A percentile compares a stretch with the other conserved stretches of the same genome.
phyloP scores from a whole-genome alignment of 805 yeast genomes.

The Metschnikowia colocasiae region DNA sequence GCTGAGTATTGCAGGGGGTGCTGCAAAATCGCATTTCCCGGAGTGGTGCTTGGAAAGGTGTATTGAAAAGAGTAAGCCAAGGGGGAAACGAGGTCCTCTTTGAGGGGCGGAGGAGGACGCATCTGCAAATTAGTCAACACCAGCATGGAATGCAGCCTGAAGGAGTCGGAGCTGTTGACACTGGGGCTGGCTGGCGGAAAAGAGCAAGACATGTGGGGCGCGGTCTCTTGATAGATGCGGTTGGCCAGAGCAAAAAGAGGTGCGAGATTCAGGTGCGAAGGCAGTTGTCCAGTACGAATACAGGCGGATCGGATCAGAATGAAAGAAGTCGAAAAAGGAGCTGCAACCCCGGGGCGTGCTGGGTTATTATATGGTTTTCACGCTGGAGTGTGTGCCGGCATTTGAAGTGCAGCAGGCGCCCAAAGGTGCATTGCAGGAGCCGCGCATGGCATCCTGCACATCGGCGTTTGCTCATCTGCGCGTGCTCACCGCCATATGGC shows the following conservation, averaged over 20 bases:
- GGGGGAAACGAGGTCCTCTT: slow-evolving; percentile 9
- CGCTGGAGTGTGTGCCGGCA: slow-evolving; percentile 1
- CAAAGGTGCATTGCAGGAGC: background rate
- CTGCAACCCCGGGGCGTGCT: background rate
- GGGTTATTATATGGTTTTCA: background rate
- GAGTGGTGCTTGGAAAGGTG: background rate
- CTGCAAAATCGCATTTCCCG: background rate
- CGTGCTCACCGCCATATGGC: background rate
- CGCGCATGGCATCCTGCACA: background rate
- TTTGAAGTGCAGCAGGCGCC: background rate
- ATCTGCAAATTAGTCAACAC: background rate
- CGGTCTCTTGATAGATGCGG: background rate
- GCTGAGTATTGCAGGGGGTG: slow-evolving; percentile 5
- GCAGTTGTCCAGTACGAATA: too few species aligned
- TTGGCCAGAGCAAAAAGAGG: background rate
- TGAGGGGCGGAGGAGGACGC: slow-evolving; percentile 1
- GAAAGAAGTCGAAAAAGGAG: too few species aligned
- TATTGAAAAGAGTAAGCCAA: slow-evolving; percentile 4
- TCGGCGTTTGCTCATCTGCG: background rate
- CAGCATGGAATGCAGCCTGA: background rate
- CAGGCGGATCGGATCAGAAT: too few species aligned
- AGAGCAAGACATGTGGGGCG: background rate
- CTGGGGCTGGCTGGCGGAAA: background rate
- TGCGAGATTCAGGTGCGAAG: too few species aligned
- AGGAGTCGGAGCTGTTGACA: background rate